Conservation (phyloP, 139 green algal genomes). For the Tetraselmis chui region DNA sequence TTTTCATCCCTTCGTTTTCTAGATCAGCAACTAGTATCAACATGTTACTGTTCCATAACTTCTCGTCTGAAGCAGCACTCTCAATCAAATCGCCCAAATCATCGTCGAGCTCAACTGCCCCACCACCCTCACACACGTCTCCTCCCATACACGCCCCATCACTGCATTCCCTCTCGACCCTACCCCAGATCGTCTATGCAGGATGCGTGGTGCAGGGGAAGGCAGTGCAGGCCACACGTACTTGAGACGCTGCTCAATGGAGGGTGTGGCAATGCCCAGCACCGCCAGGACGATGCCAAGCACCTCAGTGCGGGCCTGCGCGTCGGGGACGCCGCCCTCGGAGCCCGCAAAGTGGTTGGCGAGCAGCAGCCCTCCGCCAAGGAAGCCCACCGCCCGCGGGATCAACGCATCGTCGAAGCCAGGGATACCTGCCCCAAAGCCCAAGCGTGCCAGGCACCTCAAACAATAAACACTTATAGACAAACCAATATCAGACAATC, state of each 20-base stretch:
- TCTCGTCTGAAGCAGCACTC: too few species aligned
- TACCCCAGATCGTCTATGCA: background rate
- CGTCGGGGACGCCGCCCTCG: too few species aligned
- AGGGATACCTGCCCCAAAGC: constrained; percentile 55
- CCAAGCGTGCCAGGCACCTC: too few species aligned
- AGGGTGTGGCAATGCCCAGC: constrained; percentile 48
- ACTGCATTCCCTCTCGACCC: background rate
- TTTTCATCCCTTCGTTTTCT: too few species aligned
- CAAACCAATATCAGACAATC: too few species aligned
- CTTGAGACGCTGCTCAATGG: constrained; percentile 61
- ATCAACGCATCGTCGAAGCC: constrained; percentile 80
- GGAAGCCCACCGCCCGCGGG: constrained; percentile 58
- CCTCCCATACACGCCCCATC: too few species aligned
- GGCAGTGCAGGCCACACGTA: background rate
- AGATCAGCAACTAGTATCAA: too few species aligned
- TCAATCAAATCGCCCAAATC: too few species aligned
- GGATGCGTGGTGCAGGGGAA: background rate
- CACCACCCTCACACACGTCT: too few species aligned
- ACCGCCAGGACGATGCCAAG: constrained; percentile 52
- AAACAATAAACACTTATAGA: too few species aligned
- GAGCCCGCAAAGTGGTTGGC: constrained; percentile 58
- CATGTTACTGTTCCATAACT: too few species aligned
- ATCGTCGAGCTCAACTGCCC: too few species aligned
- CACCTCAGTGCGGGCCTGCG: constrained; percentile 56
- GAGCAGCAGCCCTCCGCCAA: constrained; percentile 44